phyloP scores from a whole-genome alignment of 1,284 basidiomycete genomes.

The Anthracocystis walkeri region DNA sequence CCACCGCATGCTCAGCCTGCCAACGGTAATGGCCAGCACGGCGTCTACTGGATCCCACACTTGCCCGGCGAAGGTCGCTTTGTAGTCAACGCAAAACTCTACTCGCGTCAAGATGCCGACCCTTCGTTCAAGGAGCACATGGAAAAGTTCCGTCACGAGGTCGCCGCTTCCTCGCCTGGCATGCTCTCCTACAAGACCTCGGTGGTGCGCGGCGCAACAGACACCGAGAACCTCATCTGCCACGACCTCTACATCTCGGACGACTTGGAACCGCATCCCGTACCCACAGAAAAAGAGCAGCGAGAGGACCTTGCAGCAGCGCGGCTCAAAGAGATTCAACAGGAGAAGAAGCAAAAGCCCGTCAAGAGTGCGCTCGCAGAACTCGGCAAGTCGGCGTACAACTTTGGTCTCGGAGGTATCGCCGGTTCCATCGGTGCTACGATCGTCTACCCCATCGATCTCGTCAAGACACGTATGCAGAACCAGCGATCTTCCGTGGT shows the following conservation, averaged over 20 bases:
- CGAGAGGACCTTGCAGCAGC: conserved; percentile 22
- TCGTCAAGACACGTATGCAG: conserved; percentile 90
- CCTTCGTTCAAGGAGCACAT: conserved; percentile 60
- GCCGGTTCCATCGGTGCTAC: conserved; percentile 91
- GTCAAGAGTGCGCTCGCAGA: conserved; percentile 44
- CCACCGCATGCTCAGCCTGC: conserved; percentile 16
- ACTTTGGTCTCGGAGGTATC: conserved; percentile 88
- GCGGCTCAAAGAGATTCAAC: conserved; percentile 39
- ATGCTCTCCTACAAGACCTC: conserved; percentile 64
- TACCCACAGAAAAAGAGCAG: conserved; percentile 24
- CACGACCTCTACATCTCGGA: conserved; percentile 63
- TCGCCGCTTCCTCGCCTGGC: conserved; percentile 59
- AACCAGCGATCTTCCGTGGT: conserved; percentile 77
- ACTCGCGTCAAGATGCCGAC: conserved; percentile 58
- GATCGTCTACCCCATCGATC: conserved; percentile 92
- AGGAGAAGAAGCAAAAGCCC: conserved; percentile 41
- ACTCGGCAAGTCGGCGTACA: conserved; percentile 75
- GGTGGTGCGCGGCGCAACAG: conserved; percentile 51
- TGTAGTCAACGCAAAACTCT: conserved; percentile 62
- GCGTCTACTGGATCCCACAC: conserved; percentile 58
- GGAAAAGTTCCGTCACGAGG: conserved; percentile 59
- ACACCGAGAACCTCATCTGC: conserved; percentile 62
- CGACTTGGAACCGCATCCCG: conserved; percentile 62
- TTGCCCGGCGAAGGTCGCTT: conserved; percentile 64
- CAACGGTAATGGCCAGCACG: conserved; percentile 31